A percentile compares a stretch with the other conserved stretches of the same genome.
Conservation (phyloP, 2,329 filamentous ascomycete genomes). For the Colletotrichum spinosum region DNA sequence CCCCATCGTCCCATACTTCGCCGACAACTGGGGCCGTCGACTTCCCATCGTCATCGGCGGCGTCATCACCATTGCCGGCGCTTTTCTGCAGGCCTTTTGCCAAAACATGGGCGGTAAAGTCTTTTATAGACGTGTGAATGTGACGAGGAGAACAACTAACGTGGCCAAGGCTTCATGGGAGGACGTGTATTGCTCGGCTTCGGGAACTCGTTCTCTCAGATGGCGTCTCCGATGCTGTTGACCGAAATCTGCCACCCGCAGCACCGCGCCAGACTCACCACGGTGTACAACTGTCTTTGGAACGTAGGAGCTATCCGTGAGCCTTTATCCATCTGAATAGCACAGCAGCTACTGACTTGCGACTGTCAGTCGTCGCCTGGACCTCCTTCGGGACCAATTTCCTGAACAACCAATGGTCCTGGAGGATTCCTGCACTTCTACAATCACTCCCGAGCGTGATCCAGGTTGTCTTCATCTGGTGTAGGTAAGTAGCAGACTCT, state of each 20-base stretch:
- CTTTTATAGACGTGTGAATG: neutral
- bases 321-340: slow-evolving; percentile 41
- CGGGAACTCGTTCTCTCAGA: slow-evolving; percentile 72
- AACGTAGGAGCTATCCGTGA: slow-evolving; percentile 62
- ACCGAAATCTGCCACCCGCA: slow-evolving; percentile 76
- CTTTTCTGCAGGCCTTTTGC: slow-evolving; percentile 53
- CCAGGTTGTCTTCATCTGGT: slow-evolving; percentile 73
- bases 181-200: slow-evolving; percentile 75
- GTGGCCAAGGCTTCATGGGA: slow-evolving; percentile 48
- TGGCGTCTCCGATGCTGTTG: slow-evolving; percentile 69
- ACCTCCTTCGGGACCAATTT: slow-evolving; percentile 71
- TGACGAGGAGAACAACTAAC: neutral
- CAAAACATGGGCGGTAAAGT: slow-evolving; percentile 54
- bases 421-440: slow-evolving; percentile 72
- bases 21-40: slow-evolving; percentile 54
- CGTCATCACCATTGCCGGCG: slow-evolving; percentile 58
- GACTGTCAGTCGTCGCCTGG: slow-evolving; percentile 62
- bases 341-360: slow-evolving; percentile 42
- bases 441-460: slow-evolving; percentile 71
- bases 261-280: slow-evolving; percentile 72
- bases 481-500: slow-evolving; percentile 34
- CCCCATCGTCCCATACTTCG: slow-evolving; percentile 46
- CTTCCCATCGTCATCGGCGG: slow-evolving; percentile 56
- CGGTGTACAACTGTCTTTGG: slow-evolving; percentile 76
- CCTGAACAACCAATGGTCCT: slow-evolving; percentile 71